Conservation (phyloP, 345 rosid species). For the Chamaenerion angustifolium region DNA sequence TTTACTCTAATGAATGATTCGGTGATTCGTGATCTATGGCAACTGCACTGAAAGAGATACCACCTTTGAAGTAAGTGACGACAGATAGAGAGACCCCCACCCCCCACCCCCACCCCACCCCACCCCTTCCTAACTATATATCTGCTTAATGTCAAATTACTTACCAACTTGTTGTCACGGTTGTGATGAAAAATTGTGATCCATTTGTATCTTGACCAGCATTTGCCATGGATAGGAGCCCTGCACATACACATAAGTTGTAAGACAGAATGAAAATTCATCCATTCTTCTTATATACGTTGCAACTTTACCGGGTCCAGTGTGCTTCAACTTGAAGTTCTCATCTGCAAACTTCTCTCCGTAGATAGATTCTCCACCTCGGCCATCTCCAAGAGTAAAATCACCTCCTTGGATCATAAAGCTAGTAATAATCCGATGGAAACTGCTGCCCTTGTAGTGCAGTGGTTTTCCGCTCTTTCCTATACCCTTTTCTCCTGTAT, state of each 20-base stretch:
- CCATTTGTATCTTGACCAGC: conserved; percentile 90
- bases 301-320: conserved; percentile 75
- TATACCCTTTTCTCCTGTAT: conserved; percentile 70
- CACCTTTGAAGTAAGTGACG: no score
- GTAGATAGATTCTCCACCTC: conserved; percentile 92
- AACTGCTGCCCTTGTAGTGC: conserved; percentile 64
- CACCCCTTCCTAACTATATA: no score
- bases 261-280: background rate
- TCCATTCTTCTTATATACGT: background rate
- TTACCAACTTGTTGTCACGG: conserved; percentile 89
- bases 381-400: conserved; percentile 87
- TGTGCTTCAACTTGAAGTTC: conserved; percentile 92
- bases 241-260: conserved; percentile 17
- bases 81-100: no score
- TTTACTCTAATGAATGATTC: no score
- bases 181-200: conserved; percentile 89
- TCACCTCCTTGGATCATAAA: conserved; percentile 98
- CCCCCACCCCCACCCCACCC: no score
- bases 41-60: no score
- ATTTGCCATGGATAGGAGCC: conserved; percentile 84
- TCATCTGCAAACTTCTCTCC: conserved; percentile 93
- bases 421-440: conserved; percentile 95
- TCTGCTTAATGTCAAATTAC: background rate
- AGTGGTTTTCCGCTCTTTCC: conserved; percentile 90
- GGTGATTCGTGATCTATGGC: no score